Conservation (phyloP, 2,329 filamentous ascomycete species). For the Ascochyta rabiei region DNA sequence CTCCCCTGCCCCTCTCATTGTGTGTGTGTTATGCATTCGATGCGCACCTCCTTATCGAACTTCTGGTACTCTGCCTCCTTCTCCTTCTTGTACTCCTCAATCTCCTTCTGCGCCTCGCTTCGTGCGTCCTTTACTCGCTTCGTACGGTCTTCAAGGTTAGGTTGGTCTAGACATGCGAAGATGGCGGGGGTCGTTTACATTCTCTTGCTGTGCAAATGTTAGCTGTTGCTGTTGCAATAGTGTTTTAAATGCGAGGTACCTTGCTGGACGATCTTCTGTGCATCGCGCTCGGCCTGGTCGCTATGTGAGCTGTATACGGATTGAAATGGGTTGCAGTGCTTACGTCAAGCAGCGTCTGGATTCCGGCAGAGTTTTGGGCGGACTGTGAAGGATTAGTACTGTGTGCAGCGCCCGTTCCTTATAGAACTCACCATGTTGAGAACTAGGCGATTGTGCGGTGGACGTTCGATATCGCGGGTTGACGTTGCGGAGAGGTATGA, state of each 20-base stretch:
- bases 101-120: conserved; percentile 96
- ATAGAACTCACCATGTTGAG: conserved; percentile 35
- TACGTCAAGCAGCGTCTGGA: conserved; percentile 99
- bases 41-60: conserved; percentile 78
- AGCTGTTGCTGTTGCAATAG: conserved; percentile 14
- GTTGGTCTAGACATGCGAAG: conserved; percentile 19
- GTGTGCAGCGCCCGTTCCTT: background rate
- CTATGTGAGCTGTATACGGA: conserved; percentile 46
- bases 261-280: conserved; percentile 98
- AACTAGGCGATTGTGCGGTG: conserved; percentile 12
- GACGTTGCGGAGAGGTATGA: conserved; percentile 31
- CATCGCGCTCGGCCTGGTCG: conserved; percentile 89
- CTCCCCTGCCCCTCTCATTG: background rate
- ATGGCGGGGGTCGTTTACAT: conserved; percentile 63
- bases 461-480: conserved; percentile 26
- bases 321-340: conserved; percentile 48
- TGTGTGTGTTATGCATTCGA: background rate
- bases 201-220: conserved; percentile 70
- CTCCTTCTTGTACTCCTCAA: conserved; percentile 84
- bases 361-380: conserved; percentile 97
- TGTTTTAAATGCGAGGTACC: conserved; percentile 61
- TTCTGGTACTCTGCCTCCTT: conserved; percentile 96
- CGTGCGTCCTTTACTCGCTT: conserved; percentile 97
- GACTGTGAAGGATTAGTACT: conserved; percentile 64
- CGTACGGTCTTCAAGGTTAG: conserved; percentile 72